Evolutionary conservation across 2,329 filamentous ascomycete species (phyloP).

Genomic region (Magnaporthiopsis rhizophila): DNA sequence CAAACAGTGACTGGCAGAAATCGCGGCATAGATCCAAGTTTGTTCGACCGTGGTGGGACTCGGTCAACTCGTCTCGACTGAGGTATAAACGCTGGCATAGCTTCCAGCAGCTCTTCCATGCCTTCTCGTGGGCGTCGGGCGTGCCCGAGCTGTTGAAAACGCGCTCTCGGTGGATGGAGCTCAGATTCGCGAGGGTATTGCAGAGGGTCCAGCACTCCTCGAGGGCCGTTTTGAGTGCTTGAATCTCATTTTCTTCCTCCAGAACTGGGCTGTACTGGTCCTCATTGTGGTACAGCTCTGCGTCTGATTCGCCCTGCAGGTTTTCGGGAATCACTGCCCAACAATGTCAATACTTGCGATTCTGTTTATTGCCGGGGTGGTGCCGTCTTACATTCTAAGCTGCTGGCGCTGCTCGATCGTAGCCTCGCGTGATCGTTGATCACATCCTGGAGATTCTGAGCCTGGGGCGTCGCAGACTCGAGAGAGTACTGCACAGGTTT

Average conservation of each 20-base stretch:
- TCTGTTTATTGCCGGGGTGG: background rate
- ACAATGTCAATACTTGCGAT: constrained; percentile 18
- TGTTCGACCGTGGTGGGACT: constrained; percentile 57
- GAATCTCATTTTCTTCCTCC: constrained; percentile 49
- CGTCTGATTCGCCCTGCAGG: constrained; percentile 41
- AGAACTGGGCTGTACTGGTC: constrained; percentile 32
- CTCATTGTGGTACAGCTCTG: constrained; percentile 47
- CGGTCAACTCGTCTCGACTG: constrained; percentile 62
- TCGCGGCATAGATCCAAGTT: constrained; percentile 84
- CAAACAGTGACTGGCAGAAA: constrained; percentile 87
- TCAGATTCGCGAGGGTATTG: constrained; percentile 80
- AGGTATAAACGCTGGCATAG: constrained; percentile 85
- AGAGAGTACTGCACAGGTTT: constrained; percentile 56
- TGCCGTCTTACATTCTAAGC: constrained; percentile 61
- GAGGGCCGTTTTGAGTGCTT: constrained; percentile 65
- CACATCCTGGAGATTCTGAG: constrained; percentile 73
- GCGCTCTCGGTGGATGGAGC: constrained; percentile 72
- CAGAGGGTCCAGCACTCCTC: constrained; percentile 91
- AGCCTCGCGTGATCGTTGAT: constrained; percentile 45
- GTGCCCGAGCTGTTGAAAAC: constrained; percentile 69
- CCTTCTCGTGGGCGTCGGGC: constrained; percentile 73
- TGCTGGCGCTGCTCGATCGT: constrained; percentile 62
- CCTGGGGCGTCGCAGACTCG: constrained; percentile 68
- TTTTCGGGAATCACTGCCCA: constrained; percentile 41
- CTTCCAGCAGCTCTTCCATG: constrained; percentile 92